These are phyloP conservation scores for Cladobotryum protrusum DNA, from an alignment of 2,329 filamentous ascomycete genomes.

Conservation along the genomic window DNA sequence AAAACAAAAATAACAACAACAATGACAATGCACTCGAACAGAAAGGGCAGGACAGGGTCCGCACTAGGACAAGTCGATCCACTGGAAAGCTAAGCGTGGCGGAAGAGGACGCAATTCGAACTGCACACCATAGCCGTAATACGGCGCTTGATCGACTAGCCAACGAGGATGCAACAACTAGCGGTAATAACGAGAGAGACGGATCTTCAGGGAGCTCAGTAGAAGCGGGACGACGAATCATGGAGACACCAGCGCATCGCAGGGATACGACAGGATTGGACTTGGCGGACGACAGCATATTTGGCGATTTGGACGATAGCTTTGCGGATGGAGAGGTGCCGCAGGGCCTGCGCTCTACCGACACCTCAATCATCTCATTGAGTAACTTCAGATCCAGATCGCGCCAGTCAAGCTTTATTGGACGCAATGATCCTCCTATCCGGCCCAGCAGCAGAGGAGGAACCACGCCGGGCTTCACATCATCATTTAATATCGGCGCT, in stretches of 20 bases:
- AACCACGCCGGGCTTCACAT: conserved; percentile 42
- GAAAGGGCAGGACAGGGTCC: conserved; percentile 23
- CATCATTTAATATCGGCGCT: conserved; percentile 48
- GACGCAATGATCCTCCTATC: conserved; percentile 46
- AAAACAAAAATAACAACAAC: background rate
- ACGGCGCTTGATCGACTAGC: conserved; percentile 31
- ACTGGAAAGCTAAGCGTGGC: conserved; percentile 13
- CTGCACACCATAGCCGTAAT: conserved; percentile 27
- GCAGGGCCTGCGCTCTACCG: conserved; percentile 30
- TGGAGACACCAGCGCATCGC: conserved; percentile 28
- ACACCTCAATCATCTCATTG: conserved; percentile 42
- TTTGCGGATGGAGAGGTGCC: conserved; percentile 35
- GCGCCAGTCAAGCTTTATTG: conserved; percentile 45
- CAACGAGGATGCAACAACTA: conserved; percentile 25
- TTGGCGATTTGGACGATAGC: conserved; percentile 39
- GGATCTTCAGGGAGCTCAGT: conserved; percentile 28
- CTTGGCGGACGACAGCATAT: conserved; percentile 41
- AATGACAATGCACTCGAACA: conserved; percentile 8
- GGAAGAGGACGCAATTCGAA: conserved; percentile 22
- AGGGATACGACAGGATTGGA: conserved; percentile 44
- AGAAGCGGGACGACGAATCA: conserved; percentile 32
- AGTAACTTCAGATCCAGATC: conserved; percentile 41
- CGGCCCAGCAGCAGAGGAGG: conserved; percentile 46
- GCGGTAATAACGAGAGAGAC: conserved; percentile 20
- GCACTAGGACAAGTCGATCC: conserved; percentile 15